Evolutionary conservation across 2,329 filamentous ascomycete genomes (phyloP), one percentile per base, ranked within the genome.

Genomic region (Purpureocillium takamizusanense): DNA sequence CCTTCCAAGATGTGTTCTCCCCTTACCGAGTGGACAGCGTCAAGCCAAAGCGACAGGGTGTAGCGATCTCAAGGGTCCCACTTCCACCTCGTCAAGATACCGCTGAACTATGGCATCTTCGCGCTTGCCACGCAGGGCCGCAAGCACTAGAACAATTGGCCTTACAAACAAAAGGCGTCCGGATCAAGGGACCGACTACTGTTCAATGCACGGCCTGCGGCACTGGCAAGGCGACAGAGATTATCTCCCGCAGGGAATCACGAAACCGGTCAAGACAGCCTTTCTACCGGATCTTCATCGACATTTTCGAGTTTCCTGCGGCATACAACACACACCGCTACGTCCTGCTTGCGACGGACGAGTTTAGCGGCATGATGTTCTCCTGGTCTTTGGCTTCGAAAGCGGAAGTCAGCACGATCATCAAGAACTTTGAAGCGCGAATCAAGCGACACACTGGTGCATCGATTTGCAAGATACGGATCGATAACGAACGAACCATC

Each of bases 291-390:
- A 14, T 36, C 15, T 30, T 36, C 15, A 11, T 36, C 27, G 35
- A 36, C 16, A n/a, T 36, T 10, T 36, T 36, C 35, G 25, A 11
- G 11, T 36, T 36, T 16, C 12, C 35, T 36, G 35, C 16, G 35
- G 35, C 25, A 29, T 36, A 36, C 16, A 36, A 36, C 35, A 25
- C 23, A 16, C 35, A 36, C 35, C 23, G 25, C 23, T 36, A 30
- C 27, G 27, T 30, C 18, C 18, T 36, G 14, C 27, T 36, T 10
- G 27, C 18, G 14, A 34, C 32, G 6, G 32, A 34, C 17, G 32
- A 34, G 17, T 34, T 21, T 17, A 34, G 32, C 16, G 35, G 35
- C 13, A 30, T 30, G 25, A 17, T 30, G 27, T 36, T 36, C 16
- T 36, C 35, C 25, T 36, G 35, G 35, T 30, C 14, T 15, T 13